phyloP scores from a whole-genome alignment of 495 filamentous ascomycete species.

The Penicillium verhagenii region DNA sequence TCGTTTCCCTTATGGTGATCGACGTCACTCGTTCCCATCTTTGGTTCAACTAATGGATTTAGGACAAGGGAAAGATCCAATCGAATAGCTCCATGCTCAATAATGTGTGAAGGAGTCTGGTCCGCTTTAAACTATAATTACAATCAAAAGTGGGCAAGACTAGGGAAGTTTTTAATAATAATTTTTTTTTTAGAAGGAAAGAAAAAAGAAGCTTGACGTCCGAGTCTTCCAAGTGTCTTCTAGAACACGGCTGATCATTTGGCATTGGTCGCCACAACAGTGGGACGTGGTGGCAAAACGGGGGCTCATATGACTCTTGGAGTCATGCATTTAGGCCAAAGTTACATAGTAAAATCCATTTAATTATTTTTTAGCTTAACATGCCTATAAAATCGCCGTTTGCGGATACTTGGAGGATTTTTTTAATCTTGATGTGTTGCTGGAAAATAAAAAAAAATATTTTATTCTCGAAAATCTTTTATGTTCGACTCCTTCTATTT shows the following conservation, averaged over 20 bases:
- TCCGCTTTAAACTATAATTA: not conserved
- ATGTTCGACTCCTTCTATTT: too few relatives aligned
- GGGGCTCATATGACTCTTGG: conserved; percentile 11
- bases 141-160: conserved; percentile 5
- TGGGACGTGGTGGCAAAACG: conserved; percentile 16
- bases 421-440: too few relatives aligned
- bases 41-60: not conserved
- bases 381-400: too few relatives aligned
- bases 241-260: conserved; percentile 23
- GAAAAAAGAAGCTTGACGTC: conserved; percentile 17
- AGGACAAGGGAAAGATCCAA: not conserved
- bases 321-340: conserved; percentile 11
- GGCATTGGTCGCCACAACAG: conserved; percentile 11
- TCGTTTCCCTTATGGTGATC: conserved; percentile 8
- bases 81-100: not conserved
- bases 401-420: not conserved
- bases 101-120: not conserved
- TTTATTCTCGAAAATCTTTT: too few relatives aligned
- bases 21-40: conserved; percentile 18
- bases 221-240: conserved; percentile 26
- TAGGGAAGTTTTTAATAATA: too few relatives aligned
- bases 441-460: too few relatives aligned
- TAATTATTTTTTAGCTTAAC: too few relatives aligned
- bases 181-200: too few relatives aligned
- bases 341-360: not conserved